Evolutionary conservation across 257 asterid genomes (phyloP), one percentile per base, ranked within the genome.

Genomic region (Nicotiana paniculata): DNA sequence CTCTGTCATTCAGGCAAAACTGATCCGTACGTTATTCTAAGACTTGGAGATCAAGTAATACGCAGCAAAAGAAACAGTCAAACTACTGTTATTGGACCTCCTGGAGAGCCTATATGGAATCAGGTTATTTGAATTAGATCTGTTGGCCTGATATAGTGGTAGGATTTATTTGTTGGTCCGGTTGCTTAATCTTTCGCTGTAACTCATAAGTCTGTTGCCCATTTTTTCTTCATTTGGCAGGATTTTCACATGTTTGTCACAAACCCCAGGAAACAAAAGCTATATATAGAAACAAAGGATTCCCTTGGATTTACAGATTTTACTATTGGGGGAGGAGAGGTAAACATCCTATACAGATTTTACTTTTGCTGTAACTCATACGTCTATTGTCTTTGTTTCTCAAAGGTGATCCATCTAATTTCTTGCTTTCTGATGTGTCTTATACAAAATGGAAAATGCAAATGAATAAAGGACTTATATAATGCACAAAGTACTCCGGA

Each of bases 71-170:
- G 86, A 86, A 93, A 96, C 89, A 96, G 99, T 87, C 97, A 93
- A 90, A 96, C 99, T 59, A 93, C 98, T 39, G 97, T 96, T 65
- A 92, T 90, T 57, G 99, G 99, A 62, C 97, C 98, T 82, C 99
- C 99, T 65, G 98, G 99, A 63, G 92, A 95, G 86, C 99, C 99
- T 63, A 96, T 96, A 58, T 96, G 99, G 99, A 94, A 96, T 89
- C 99, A 96, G 94, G 99, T 90, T 86, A 88, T 86, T 75, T 51
- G 51, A 51, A 74, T 75, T 15, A 15, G 28, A 51, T 75, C 26
- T 74, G 9, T 48, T 48, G 62, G 62, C 79, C 79, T 26, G 43
- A 74, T 74, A 24, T 6, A 13, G 13, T 9, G 26, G 61, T 75
- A 51, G 33, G 26, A 26, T 51, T 51, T 75, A 75, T 21, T 74